These are phyloP conservation scores for Fraxinus floribunda DNA, from an alignment of 305 asterid genomes.

Conservation along the genomic window DNA sequence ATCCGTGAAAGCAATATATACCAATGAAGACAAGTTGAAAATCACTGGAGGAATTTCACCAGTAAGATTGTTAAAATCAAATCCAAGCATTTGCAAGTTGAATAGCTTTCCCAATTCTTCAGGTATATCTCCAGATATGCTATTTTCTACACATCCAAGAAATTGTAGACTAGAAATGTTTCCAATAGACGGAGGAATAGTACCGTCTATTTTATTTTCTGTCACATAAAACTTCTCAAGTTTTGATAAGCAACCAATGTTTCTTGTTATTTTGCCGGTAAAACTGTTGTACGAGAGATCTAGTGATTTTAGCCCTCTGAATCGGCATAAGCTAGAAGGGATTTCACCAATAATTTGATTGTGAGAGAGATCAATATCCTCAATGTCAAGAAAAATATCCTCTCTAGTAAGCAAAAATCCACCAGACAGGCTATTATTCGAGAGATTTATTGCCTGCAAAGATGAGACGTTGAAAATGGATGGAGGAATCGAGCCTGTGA, in stretches of 20 bases:
- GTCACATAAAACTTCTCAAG: conserved; percentile 29
- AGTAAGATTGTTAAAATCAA: conserved; percentile 31
- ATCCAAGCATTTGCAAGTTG: conserved; percentile 33
- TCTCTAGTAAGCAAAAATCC: conserved; percentile 5
- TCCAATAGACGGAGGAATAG: conserved; percentile 35
- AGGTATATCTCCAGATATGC: conserved; percentile 29
- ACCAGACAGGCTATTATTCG: conserved; percentile 33
- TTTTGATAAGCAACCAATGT: conserved; percentile 31
- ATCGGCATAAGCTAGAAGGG: conserved; percentile 33
- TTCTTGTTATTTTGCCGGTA: conserved; percentile 32
- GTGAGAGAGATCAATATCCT: conserved; percentile 25
- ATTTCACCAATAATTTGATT: conserved; percentile 30
- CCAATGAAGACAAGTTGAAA: conserved; percentile 39
- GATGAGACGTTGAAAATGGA: conserved; percentile 29
- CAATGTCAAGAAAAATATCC: conserved; percentile 13
- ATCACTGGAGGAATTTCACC: conserved; percentile 38
- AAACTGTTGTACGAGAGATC: conserved; percentile 28
- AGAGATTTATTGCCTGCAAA: conserved; percentile 15
- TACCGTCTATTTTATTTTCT: conserved; percentile 25
- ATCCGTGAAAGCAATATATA: conserved; percentile 31
- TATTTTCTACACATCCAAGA: conserved; percentile 32
- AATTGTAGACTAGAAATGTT: conserved; percentile 32
- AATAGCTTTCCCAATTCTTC: conserved; percentile 23
- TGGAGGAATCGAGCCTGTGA: conserved; percentile 30
- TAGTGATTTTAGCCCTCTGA: conserved; percentile 20